These are phyloP conservation scores for Pythium rishiriense DNA, from an alignment of 352 stramenopile species.

Conservation along the genomic window DNA sequence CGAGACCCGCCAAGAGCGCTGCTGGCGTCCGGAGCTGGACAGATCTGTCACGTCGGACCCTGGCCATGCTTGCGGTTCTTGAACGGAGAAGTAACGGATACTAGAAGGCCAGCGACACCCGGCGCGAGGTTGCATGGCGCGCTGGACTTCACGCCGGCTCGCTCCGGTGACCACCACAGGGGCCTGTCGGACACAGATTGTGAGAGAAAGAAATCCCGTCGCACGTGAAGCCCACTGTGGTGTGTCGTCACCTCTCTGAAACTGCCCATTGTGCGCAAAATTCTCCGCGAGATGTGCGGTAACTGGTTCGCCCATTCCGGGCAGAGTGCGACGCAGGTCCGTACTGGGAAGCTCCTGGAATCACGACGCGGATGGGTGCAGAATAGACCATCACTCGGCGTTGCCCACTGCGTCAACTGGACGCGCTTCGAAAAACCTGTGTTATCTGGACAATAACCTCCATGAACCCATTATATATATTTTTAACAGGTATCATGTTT, in stretches of 20 bases:
- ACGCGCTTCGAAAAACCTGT: constrained; percentile 4
- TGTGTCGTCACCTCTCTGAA: neutral
- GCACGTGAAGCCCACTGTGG: neutral
- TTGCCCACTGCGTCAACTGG: constrained; percentile 3
- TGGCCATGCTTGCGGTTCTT: neutral
- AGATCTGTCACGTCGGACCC: neutral
- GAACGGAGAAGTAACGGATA: neutral
- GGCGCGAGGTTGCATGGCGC: neutral
- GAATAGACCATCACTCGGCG: neutral
- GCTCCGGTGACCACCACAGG: neutral
- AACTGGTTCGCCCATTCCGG: neutral
- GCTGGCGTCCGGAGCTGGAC: too few species aligned
- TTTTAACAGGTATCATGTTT: neutral
- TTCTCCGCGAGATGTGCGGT: neutral
- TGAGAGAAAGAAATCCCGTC: neutral
- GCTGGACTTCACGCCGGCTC: neutral
- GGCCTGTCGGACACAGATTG: neutral
- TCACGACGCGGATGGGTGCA: neutral
- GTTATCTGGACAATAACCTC: neutral
- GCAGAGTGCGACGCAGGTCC: too few species aligned
- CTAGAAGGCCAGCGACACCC: neutral
- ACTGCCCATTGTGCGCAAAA: neutral
- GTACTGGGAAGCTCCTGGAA: too few species aligned
- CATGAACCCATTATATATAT: neutral
- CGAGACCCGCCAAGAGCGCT: neutral